Evolutionary conservation across 2,329 filamentous ascomycete species (phyloP).

Genomic region (Bipolaris sorokiniana): DNA sequence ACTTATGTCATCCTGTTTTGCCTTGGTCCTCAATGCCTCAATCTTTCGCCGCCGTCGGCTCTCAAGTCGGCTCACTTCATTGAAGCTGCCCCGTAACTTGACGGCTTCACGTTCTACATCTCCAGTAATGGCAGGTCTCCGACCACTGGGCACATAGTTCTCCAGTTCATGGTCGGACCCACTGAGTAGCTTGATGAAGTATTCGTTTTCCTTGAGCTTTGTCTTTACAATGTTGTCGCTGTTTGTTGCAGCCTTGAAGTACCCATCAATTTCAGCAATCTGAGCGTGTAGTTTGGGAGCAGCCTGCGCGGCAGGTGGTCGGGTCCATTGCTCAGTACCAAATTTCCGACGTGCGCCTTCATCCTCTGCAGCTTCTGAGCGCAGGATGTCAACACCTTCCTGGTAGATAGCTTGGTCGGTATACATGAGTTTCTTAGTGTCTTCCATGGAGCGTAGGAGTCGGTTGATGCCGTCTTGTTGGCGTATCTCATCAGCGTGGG

Average conservation of each 20-base stretch:
- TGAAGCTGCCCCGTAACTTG: constrained; percentile 77
- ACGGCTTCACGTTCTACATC: constrained; percentile 80
- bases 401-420: constrained; percentile 79
- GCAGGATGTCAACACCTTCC: constrained; percentile 79
- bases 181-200: constrained; percentile 75
- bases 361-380: constrained; percentile 84
- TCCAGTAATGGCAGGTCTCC: constrained; percentile 78
- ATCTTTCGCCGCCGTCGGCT: constrained; percentile 79
- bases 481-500: constrained; percentile 91
- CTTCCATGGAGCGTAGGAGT: constrained; percentile 79
- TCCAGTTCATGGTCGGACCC: constrained; percentile 82
- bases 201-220: constrained; percentile 78
- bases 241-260: constrained; percentile 74
- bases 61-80: constrained; percentile 84
- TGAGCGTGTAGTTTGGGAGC: constrained; percentile 75
- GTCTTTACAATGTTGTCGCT: constrained; percentile 74
- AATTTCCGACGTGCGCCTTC: constrained; percentile 75
- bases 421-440: constrained; percentile 86
- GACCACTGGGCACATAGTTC: constrained; percentile 86
- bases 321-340: constrained; percentile 84
- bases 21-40: constrained; percentile 78
- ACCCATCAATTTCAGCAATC: constrained; percentile 80
- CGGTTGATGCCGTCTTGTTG: constrained; percentile 85
- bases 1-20: constrained; percentile 85
- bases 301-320: constrained; percentile 72